phyloP scores from a whole-genome alignment of 1,284 basidiomycete species.

The Ceratobasidium sp. region DNA sequence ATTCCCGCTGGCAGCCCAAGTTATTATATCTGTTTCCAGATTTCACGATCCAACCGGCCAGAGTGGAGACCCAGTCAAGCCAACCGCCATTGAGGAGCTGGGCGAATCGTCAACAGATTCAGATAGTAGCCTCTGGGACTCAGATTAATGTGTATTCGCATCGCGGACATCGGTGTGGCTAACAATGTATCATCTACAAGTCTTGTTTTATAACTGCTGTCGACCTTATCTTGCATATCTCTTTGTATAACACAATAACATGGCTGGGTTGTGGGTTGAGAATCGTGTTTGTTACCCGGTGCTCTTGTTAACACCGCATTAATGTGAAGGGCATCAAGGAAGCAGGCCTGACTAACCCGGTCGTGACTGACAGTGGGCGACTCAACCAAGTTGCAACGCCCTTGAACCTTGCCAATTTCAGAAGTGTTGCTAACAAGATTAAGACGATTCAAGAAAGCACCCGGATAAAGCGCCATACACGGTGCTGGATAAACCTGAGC shows the following conservation, averaged over 20 bases:
- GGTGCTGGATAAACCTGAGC: conserved; percentile 17
- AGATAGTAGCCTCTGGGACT: conserved; percentile 32
- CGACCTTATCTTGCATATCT: neutral
- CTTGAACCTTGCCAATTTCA: conserved; percentile 4
- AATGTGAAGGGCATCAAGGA: neutral
- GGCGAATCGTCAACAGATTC: conserved; percentile 33
- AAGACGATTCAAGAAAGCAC: conserved; percentile 1
- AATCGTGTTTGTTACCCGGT: too few relatives aligned
- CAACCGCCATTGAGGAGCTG: conserved; percentile 16
- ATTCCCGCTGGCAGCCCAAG: neutral
- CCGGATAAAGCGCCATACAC: neutral
- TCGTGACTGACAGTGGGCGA: neutral
- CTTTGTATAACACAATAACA: conserved; percentile 13
- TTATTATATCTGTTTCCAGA: neutral
- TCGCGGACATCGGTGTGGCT: neutral
- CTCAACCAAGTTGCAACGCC: neutral
- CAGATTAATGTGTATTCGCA: conserved; percentile 3
- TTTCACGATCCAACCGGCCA: conserved; percentile 13
- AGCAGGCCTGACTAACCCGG: neutral
- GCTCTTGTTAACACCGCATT: neutral
- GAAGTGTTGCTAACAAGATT: neutral
- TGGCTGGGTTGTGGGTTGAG: neutral
- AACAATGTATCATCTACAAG: conserved; percentile 15
- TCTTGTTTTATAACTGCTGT: conserved; percentile 5
- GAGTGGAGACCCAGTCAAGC: neutral